phyloP scores from a whole-genome alignment of 495 filamentous ascomycete species.

The Astrothelium subdiscretum region DNA sequence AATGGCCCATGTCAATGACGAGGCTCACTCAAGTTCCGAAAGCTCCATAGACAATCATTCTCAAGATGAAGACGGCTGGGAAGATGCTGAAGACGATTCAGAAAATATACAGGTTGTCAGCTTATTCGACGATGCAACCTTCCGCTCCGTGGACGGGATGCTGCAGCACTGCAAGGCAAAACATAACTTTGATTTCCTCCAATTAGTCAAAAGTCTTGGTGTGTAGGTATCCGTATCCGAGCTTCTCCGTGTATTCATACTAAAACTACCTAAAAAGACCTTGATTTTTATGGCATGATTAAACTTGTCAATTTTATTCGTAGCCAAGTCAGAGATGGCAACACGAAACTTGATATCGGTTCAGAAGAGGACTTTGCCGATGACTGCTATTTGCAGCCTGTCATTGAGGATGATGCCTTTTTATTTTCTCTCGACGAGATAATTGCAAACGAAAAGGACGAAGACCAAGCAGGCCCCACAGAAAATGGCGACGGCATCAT shows the following conservation, averaged over 20 bases:
- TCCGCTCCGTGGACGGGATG: slow-evolving; percentile 53
- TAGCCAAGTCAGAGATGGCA: slow-evolving; percentile 39
- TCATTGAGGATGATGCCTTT: slow-evolving; percentile 81
- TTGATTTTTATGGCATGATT: slow-evolving; percentile 75
- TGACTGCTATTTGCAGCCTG: slow-evolving; percentile 68
- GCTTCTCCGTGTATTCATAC: neutral
- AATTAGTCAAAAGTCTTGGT: slow-evolving; percentile 51
- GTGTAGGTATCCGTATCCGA: slow-evolving; percentile 23
- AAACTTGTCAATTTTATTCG: slow-evolving; percentile 81
- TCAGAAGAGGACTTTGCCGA: slow-evolving; percentile 50
- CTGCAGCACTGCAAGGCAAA: slow-evolving; percentile 59
- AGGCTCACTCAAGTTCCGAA: slow-evolving; percentile 18
- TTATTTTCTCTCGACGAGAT: slow-evolving; percentile 76
- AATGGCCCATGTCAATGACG: neutral
- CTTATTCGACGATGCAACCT: slow-evolving; percentile 58
- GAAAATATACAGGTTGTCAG: slow-evolving; percentile 46
- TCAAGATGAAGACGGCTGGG: slow-evolving; percentile 58
- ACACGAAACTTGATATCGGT: slow-evolving; percentile 42
- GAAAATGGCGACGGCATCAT: neutral
- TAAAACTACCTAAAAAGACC: slow-evolving; percentile 28
- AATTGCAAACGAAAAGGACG: slow-evolving; percentile 14
- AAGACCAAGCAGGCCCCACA: slow-evolving; percentile 16
- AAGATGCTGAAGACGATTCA: slow-evolving; percentile 62
- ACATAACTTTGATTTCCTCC: slow-evolving; percentile 63
- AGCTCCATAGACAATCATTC: slow-evolving; percentile 38